Evolutionary conservation across 345 rosid species (phyloP).

Genomic region (Citrus maxima): DNA sequence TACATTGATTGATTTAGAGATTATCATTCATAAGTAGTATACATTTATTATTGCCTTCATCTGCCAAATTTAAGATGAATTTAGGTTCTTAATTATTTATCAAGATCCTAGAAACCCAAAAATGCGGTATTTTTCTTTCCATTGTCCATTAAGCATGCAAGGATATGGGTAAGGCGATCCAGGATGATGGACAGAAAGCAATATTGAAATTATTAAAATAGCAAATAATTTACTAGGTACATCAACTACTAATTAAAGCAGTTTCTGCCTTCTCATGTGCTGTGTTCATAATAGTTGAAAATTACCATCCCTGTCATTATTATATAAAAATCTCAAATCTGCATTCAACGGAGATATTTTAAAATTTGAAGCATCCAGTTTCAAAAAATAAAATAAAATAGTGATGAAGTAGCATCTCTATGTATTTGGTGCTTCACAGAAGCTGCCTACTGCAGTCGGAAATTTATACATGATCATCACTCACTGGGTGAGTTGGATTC

Average conservation of each 20-base stretch:
- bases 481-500: too few relatives aligned
- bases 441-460: neutral
- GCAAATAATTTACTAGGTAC: neutral
- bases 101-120: neutral
- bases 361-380: neutral
- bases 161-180: neutral
- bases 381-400: too few relatives aligned
- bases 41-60: neutral
- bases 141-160: neutral
- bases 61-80: neutral
- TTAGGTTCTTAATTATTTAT: neutral
- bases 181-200: neutral
- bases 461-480: too few relatives aligned
- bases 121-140: too few relatives aligned
- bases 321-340: neutral
- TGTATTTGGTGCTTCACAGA: neutral
- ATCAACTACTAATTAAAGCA: neutral
- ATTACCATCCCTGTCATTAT: neutral
- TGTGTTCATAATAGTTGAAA: neutral
- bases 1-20: neutral
- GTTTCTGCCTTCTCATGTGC: neutral
- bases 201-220: too few relatives aligned
- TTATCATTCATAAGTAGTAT: too few relatives aligned
- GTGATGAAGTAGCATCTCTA: neutral
- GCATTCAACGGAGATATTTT: neutral